Evolutionary conservation across 768 basidiomycete genomes (phyloP).

Genomic region (Lactifluus volemus): DNA sequence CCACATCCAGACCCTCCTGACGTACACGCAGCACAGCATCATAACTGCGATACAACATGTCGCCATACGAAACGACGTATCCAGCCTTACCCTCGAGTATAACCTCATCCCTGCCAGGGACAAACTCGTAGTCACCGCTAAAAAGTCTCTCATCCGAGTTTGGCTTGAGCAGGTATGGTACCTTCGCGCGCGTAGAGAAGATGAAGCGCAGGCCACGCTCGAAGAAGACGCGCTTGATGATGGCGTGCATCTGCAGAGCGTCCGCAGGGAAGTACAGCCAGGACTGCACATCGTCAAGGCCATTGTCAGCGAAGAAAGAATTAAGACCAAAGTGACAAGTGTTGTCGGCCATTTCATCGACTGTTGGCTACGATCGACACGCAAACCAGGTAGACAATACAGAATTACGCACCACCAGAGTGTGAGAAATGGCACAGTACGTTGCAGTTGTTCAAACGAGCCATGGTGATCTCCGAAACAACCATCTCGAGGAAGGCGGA

Average conservation of each 20-base stretch:
- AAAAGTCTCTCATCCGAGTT: slow-evolving; percentile 61
- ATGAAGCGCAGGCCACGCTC: slow-evolving; percentile 75
- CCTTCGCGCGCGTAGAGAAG: slow-evolving; percentile 85
- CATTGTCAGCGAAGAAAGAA: slow-evolving; percentile 83
- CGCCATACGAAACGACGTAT: slow-evolving; percentile 79
- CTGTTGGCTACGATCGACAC: not conserved
- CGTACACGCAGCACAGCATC: slow-evolving; percentile 75
- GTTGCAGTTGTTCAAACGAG: slow-evolving; percentile 83
- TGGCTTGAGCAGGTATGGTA: slow-evolving; percentile 76
- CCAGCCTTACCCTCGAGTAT: slow-evolving; percentile 71
- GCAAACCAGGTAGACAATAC: not conserved
- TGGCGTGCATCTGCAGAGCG: slow-evolving; percentile 66
- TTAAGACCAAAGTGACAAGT: slow-evolving; percentile 69
- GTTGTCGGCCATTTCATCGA: slow-evolving; percentile 45
- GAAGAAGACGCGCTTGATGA: slow-evolving; percentile 75
- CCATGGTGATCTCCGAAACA: slow-evolving; percentile 85
- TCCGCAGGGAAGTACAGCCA: slow-evolving; percentile 88
- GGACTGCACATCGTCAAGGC: slow-evolving; percentile 69
- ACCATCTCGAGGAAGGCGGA: slow-evolving; percentile 91
- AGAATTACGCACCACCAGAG: slow-evolving; percentile 51
- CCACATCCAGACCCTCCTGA: slow-evolving; percentile 67
- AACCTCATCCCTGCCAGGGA: slow-evolving; percentile 78
- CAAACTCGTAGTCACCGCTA: slow-evolving; percentile 64
- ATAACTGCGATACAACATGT: slow-evolving; percentile 77
- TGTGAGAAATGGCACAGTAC: slow-evolving; percentile 86